Percentiles rank a stretch among this genome's conserved stretches.
Evolutionary conservation across 2,329 filamentous ascomycete genomes (phyloP).

Genomic region (Ophiostoma montium): DNA sequence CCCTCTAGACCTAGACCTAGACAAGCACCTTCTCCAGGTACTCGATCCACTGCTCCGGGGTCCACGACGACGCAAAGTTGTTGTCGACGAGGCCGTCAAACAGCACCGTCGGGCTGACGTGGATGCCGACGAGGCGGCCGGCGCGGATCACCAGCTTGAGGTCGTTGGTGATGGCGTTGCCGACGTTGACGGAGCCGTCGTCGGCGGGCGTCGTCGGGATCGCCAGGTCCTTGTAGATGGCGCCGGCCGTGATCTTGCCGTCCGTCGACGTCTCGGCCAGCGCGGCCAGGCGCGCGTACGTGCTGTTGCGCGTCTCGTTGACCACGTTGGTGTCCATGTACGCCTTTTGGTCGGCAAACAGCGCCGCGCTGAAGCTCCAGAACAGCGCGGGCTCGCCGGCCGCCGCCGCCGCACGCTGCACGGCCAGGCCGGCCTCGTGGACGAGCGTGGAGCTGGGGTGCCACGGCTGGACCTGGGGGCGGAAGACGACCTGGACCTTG

Average conservation of each 20-base stretch:
- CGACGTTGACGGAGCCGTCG: constrained; percentile 58
- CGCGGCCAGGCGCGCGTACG: constrained; percentile 64
- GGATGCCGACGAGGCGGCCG: constrained; percentile 63
- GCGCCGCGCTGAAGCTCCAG: constrained; percentile 59
- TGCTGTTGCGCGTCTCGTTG: constrained; percentile 69
- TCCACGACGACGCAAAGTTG: constrained; percentile 68
- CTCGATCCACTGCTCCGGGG: constrained; percentile 67
- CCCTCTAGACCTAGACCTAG: too few species aligned
- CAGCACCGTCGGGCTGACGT: constrained; percentile 82
- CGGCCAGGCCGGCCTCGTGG: constrained; percentile 74
- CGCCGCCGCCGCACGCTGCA: constrained; percentile 44
- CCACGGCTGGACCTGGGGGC: constrained; percentile 90
- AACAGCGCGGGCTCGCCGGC: constrained; percentile 45
- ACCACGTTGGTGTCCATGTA: constrained; percentile 82
- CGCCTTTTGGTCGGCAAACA: constrained; percentile 52
- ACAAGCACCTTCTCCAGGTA: constrained; percentile 52
- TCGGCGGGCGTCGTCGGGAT: constrained; percentile 52
- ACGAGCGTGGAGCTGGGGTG: constrained; percentile 72
- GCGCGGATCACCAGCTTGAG: constrained; percentile 74
- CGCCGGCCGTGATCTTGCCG: constrained; percentile 55
- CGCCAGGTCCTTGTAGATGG: constrained; percentile 53
- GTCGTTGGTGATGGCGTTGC: constrained; percentile 74
- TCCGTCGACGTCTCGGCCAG: constrained; percentile 54
- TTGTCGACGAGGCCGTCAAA: constrained; percentile 75
- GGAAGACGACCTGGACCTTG: constrained; percentile 63